phyloP scores from a whole-genome alignment of 768 basidiomycete genomes.

The Podaxis sp. region DNA sequence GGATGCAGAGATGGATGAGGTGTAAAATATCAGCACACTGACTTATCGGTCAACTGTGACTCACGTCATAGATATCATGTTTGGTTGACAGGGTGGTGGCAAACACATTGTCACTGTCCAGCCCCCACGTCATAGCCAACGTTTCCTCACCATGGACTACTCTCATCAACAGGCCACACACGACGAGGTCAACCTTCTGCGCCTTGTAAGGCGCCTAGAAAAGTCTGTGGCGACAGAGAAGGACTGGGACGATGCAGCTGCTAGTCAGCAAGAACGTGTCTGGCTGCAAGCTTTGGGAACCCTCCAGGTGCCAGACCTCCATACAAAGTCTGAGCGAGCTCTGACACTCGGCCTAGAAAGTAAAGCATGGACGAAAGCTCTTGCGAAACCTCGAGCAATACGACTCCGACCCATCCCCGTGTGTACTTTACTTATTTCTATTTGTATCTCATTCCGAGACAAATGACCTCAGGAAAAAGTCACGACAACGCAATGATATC shows the following conservation, averaged over 20 bases:
- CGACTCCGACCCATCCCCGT: neutral
- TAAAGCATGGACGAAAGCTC: constrained; percentile 15
- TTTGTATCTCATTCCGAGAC: neutral
- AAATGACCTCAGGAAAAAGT: constrained; percentile 32
- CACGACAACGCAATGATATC: constrained; percentile 47
- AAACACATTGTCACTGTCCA: neutral
- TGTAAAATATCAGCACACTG: neutral
- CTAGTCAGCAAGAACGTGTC: neutral
- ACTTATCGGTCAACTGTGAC: neutral
- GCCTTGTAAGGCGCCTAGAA: constrained; percentile 13
- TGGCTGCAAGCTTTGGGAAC: neutral
- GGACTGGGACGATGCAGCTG: constrained; percentile 4
- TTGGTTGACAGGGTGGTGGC: neutral
- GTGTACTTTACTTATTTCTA: neutral
- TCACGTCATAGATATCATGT: neutral
- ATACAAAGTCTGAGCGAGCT: neutral
- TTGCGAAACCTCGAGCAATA: constrained; percentile 9
- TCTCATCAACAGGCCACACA: constrained; percentile 3
- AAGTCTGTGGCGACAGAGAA: neutral
- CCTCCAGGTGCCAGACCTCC: neutral
- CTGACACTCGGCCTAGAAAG: constrained; percentile 6
- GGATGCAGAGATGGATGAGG: neutral
- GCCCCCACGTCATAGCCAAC: neutral
- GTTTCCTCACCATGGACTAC: neutral
- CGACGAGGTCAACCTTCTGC: constrained; percentile 16